Percentiles rank a stretch among this genome's conserved stretches.
Conservation (phyloP, 352 stramenopile genomes). For the Pythium aquatile region DNA sequence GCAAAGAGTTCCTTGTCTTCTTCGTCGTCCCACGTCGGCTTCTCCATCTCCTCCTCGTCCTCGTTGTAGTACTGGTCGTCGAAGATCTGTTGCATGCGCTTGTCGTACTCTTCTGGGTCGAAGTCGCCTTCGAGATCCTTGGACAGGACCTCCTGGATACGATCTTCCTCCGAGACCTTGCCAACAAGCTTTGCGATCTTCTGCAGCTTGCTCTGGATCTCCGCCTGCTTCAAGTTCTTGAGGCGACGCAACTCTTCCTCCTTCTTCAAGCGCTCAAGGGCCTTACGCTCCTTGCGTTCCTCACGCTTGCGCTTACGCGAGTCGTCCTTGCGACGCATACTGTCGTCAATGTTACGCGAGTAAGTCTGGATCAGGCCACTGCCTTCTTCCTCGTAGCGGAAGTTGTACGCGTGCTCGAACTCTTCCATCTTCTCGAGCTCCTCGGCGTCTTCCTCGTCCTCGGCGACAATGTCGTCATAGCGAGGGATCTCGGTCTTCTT, state of each 20-base stretch:
- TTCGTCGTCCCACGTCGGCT: conserved; percentile 79
- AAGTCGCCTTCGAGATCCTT: conserved; percentile 94
- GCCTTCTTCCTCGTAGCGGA: conserved; percentile 98
- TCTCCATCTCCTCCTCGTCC: conserved; percentile 63
- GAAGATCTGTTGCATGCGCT: conserved; percentile 96
- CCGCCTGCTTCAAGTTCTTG: conserved; percentile 97
- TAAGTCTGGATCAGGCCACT: conserved; percentile 85
- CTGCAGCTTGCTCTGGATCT: conserved; percentile 94
- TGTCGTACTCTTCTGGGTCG: conserved; percentile 96
- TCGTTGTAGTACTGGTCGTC: conserved; percentile 98
- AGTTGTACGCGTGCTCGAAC: conserved; percentile 99
- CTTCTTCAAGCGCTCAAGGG: conserved; percentile 94
- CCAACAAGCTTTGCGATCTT: conserved; percentile 89
- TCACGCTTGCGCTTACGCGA: conserved; percentile 94
- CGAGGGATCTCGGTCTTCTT: conserved; percentile 59
- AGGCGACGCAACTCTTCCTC: conserved; percentile 96
- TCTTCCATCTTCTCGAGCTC: conserved; percentile 94
- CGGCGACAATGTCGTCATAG: conserved; percentile 85
- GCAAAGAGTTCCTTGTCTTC: conserved; percentile 86
- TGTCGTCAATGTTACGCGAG: conserved; percentile 79
- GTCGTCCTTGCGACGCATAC: conserved; percentile 96
- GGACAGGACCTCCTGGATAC: conserved; percentile 46
- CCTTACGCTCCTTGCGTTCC: conserved; percentile 93
- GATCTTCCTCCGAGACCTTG: conserved; percentile 48
- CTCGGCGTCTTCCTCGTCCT: conserved; percentile 89